A percentile compares a stretch with the other conserved stretches of the same genome.
Evolutionary conservation across 2,329 filamentous ascomycete genomes (phyloP).

Genomic region (Penicillium sp.): DNA sequence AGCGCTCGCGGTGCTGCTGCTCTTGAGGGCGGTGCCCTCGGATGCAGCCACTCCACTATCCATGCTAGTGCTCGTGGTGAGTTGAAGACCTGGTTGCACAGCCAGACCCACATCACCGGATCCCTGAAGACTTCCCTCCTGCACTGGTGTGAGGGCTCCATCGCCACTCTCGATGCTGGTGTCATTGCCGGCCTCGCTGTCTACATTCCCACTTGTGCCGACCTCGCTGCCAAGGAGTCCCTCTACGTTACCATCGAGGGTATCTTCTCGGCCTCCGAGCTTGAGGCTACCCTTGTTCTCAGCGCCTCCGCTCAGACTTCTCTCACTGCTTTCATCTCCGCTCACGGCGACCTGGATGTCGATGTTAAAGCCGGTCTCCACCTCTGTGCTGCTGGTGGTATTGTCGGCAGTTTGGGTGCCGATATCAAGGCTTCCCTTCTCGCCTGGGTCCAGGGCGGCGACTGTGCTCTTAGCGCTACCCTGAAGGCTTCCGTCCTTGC

Average conservation of each 20-base stretch:
- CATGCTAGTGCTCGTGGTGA: constrained; percentile 28
- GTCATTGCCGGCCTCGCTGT: constrained; percentile 33
- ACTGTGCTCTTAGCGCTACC: constrained; percentile 28
- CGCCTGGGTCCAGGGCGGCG: constrained; percentile 28
- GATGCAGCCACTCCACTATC: constrained; percentile 32
- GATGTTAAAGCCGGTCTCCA: constrained; percentile 34
- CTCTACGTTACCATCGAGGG: constrained; percentile 38
- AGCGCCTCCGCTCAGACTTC: constrained; percentile 28
- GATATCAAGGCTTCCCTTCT: constrained; percentile 35
- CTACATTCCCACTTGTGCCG: constrained; percentile 34
- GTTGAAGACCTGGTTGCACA: constrained; percentile 31
- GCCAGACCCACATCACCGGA: constrained; percentile 24
- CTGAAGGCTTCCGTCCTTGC: constrained; percentile 32
- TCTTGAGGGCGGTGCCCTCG: constrained; percentile 36
- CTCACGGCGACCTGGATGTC: constrained; percentile 24
- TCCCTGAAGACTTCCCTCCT: constrained; percentile 31
- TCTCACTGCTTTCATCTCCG: constrained; percentile 30
- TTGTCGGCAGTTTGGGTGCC: constrained; percentile 27
- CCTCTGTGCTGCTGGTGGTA: constrained; percentile 36
- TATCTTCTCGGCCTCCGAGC: constrained; percentile 31
- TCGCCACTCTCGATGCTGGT: constrained; percentile 25
- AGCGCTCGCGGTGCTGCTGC: constrained; percentile 36
- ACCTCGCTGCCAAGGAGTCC: constrained; percentile 37
- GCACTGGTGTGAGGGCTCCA: constrained; percentile 33
- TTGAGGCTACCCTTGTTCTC: constrained; percentile 32